These are phyloP conservation scores for Epichloe baconii DNA, from an alignment of 2,329 filamentous ascomycete species.

Conservation along the genomic window DNA sequence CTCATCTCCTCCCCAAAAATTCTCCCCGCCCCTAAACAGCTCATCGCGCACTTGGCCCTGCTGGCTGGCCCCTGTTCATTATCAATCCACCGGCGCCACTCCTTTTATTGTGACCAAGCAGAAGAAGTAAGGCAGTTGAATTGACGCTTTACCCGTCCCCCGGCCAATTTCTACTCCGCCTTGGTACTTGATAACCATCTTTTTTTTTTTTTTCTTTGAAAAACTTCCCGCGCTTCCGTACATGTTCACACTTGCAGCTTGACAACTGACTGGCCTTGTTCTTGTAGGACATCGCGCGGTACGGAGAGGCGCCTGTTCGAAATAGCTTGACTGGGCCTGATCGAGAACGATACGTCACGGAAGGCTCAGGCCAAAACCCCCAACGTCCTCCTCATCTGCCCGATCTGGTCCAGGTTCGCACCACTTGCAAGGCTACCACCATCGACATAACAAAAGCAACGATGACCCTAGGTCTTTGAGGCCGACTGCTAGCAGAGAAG, in stretches of 20 bases:
- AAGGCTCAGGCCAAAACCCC: conserved; percentile 33
- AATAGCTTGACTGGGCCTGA: conserved; percentile 56
- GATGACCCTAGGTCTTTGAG: conserved; percentile 53
- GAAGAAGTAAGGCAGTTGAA: neutral
- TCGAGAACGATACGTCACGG: conserved; percentile 50
- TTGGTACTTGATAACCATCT: neutral
- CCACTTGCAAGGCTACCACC: conserved; percentile 50
- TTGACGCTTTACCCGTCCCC: neutral
- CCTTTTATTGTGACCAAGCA: neutral
- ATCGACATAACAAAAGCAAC: conserved; percentile 57
- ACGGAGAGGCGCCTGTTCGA: conserved; percentile 65
- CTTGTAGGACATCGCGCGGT: conserved; percentile 56
- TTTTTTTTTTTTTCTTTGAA: neutral
- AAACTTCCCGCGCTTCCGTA: neutral
- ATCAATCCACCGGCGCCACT: conserved; percentile 1
- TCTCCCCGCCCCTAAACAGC: neutral
- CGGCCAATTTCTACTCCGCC: neutral
- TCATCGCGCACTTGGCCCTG: neutral
- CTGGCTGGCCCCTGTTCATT: neutral
- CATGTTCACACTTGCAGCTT: neutral
- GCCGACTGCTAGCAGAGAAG: conserved; percentile 64
- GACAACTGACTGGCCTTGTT: neutral
- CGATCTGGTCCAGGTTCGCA: conserved; percentile 47
- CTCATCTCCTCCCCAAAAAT: neutral
- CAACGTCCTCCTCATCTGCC: conserved; percentile 50